Base-by-base conservation (phyloP, 2,329 filamentous ascomycete species). In the Colletotrichum liaoningense region DNA sequence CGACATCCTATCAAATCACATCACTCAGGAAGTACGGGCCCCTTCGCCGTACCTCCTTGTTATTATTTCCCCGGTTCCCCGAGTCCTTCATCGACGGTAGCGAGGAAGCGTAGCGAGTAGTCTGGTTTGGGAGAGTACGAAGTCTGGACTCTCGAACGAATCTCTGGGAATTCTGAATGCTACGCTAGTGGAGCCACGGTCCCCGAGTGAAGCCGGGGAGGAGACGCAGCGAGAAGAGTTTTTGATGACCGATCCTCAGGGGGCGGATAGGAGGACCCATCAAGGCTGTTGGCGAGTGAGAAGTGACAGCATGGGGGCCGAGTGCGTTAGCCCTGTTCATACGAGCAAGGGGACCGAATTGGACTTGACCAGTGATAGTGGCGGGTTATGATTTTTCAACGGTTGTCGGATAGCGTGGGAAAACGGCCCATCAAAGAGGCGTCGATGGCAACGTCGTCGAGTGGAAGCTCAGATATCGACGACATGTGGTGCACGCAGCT, bases 271-370 rank as follows among this genome's bases (percentile, higher is more conserved):
- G 14, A 33, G 56, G 28, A 19, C 63, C 22, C 42, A 35, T 38
- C 19, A 35, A 22, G 26, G 66, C 58, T 28, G 14, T 49, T 63
- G 12, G 28, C 26, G 30, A 68, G 65, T 68, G 60, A 65, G 52
- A 65, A 52, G 38, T 65, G 54, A 69, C 12, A 65, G 26, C 62
- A 59, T 30, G 38, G 62, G 42, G 28, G 28, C 62, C 62, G 14
- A 54, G 7, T 56, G 19, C 55, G 19, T 26, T 54, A 59, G 60
- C 42, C 62, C 28, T 65, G 38, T 28, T 52, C 26, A 65, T 38
- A 59, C n/a, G 4, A 22, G 26, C 60, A 26, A 66, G 24, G 62
- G 62, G 19, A 2, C 26, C 4, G 26, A 8, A 16, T 8, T 24
- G 26, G 54, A 28, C 12, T 14, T 7, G 54, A 26, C 54, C 14